Conservation (phyloP, 23 red algal genomes). For the Gracilaria domingensis region DNA sequence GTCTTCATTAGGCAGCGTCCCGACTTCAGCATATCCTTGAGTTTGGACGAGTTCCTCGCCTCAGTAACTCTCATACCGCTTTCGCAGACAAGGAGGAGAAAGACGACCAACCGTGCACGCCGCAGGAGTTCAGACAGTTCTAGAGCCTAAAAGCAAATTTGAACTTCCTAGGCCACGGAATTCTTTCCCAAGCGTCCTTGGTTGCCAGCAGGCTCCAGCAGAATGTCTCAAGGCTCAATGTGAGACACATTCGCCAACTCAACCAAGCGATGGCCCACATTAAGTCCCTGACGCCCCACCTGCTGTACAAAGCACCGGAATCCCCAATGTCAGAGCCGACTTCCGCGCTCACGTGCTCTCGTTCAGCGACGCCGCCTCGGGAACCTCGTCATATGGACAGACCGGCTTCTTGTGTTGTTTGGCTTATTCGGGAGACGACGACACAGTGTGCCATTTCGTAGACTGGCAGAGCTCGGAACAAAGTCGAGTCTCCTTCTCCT, state of each 20-base stretch:
- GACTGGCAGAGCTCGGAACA: conserved; percentile 31
- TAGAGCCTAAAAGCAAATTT: too few relatives aligned
- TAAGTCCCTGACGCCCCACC: not conserved
- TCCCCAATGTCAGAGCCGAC: not conserved
- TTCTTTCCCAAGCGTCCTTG: conserved; percentile 2
- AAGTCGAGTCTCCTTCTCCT: conserved; percentile 33
- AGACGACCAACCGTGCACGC: too few relatives aligned
- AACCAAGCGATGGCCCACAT: not conserved
- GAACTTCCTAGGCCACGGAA: not conserved
- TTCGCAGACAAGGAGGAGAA: too few relatives aligned
- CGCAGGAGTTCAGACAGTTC: too few relatives aligned
- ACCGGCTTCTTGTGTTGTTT: not conserved
- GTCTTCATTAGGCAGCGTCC: too few relatives aligned
- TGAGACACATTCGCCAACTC: not conserved
- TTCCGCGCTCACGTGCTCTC: not conserved
- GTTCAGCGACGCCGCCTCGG: not conserved
- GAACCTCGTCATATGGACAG: conserved; percentile 3
- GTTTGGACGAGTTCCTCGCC: too few relatives aligned
- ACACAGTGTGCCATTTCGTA: not conserved
- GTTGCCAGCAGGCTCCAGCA: conserved; percentile 8
- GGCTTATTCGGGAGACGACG: not conserved
- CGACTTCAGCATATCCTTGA: too few relatives aligned
- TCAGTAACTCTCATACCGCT: too few relatives aligned
- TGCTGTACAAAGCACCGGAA: not conserved
- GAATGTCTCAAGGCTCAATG: not conserved